Conservation (phyloP, 1,139 yeast genomes). For the Kodamaea plutei region DNA sequence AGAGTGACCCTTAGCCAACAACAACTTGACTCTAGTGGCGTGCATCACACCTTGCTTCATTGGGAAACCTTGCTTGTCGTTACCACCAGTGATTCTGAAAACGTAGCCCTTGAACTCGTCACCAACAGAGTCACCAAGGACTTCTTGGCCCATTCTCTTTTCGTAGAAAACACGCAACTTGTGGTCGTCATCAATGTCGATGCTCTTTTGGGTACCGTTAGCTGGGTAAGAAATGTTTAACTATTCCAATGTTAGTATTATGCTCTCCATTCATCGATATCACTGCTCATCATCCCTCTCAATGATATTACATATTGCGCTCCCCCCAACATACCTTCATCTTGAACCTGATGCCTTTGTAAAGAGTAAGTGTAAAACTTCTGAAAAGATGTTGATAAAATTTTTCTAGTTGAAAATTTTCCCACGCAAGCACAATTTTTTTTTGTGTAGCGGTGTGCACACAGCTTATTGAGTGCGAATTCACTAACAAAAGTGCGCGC, state of each 20-base stretch:
- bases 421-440: conserved; percentile 6
- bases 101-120: conserved; percentile 99
- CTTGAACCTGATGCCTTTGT: conserved; percentile 29
- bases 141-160: conserved; percentile 99
- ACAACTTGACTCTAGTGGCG: conserved; percentile 98
- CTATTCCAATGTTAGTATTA: conserved; percentile 43
- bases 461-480: too few relatives aligned
- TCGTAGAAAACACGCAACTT: conserved; percentile 98
- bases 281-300: too few relatives aligned
- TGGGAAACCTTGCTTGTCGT: conserved; percentile 99
- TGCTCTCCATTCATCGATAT: too few relatives aligned
- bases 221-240: conserved; percentile 99
- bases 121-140: conserved; percentile 96
- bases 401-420: conserved; percentile 10
- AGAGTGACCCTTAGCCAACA: conserved; percentile 91
- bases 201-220: conserved; percentile 98
- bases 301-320: too few relatives aligned
- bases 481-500: conserved; percentile 5
- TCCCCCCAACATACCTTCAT: conserved; percentile 43
- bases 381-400: conserved; percentile 10
- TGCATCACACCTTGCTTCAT: conserved; percentile 99
- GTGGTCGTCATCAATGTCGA: conserved; percentile 99
- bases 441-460: conserved; percentile 4
- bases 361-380: conserved; percentile 11
- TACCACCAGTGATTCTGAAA: conserved; percentile 99